Conservation (phyloP, 495 filamentous ascomycete genomes). For the Penicillium nucicola region DNA sequence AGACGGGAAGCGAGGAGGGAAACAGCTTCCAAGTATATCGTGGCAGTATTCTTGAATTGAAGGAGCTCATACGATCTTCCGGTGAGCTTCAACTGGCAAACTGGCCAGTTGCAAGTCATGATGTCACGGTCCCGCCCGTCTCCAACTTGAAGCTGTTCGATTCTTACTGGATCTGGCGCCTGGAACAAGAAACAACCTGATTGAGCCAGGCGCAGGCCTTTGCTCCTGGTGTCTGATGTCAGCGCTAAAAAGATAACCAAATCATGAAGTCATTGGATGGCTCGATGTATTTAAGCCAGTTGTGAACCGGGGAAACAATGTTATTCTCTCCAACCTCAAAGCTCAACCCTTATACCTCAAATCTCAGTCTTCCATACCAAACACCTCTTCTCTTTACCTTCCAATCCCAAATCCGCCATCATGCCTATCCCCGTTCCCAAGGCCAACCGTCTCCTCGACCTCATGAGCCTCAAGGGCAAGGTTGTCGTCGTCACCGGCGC, state of each 20-base stretch:
- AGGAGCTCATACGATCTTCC: neutral
- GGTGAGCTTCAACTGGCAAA: neutral
- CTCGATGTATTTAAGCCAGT: neutral
- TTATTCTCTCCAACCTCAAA: neutral
- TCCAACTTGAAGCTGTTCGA: neutral
- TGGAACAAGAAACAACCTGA: conserved; percentile 1
- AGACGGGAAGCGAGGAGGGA: no score
- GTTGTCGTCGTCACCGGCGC: conserved; percentile 70
- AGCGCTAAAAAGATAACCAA: neutral
- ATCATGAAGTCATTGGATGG: conserved; percentile 8
- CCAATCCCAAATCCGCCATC: conserved; percentile 4
- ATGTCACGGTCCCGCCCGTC: conserved; percentile 4
- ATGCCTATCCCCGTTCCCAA: conserved; percentile 58
- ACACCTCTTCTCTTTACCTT: neutral
- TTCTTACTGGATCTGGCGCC: neutral
- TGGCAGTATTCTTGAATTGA: neutral
- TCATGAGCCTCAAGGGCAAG: conserved; percentile 72
- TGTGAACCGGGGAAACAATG: neutral
- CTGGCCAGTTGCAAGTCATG: neutral
- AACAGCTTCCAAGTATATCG: no score
- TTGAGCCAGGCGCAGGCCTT: neutral
- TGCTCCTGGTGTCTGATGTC: conserved; percentile 2
- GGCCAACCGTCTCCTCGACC: conserved; percentile 56
- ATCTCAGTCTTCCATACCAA: neutral
- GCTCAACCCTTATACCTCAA: no score